Conservation (phyloP, 495 filamentous ascomycete genomes). For the Evernia prunastri region DNA sequence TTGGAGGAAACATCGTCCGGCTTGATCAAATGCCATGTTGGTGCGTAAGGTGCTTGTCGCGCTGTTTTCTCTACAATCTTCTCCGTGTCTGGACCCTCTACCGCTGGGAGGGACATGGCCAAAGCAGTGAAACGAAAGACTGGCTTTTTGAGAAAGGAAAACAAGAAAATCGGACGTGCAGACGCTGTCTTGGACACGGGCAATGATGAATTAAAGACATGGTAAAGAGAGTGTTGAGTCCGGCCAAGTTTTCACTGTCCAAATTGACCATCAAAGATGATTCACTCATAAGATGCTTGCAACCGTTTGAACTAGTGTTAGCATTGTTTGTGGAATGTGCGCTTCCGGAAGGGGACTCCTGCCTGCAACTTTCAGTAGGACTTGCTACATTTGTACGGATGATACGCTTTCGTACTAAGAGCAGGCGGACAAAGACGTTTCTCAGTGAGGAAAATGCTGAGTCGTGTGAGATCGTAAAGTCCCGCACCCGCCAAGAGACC, state of each 20-base stretch:
- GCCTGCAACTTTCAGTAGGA: not conserved
- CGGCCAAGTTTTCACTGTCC: not conserved
- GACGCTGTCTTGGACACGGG: not conserved
- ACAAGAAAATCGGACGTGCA: not conserved
- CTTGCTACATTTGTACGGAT: not conserved
- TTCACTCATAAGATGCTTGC: constrained; percentile 12
- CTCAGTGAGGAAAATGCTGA: too few species aligned
- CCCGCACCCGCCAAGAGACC: too few species aligned
- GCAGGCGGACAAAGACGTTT: too few species aligned
- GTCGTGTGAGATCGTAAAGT: too few species aligned
- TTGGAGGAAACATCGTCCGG: not conserved
- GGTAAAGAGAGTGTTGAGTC: not conserved
- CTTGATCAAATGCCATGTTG: not conserved
- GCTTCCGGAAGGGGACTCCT: constrained; percentile 4
- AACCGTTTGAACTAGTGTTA: not conserved
- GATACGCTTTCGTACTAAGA: not conserved
- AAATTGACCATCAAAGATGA: not conserved
- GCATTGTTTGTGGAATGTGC: constrained; percentile 8
- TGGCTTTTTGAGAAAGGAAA: not conserved
- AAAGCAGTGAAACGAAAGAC: not conserved
- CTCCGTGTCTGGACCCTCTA: not conserved
- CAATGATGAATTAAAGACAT: not conserved
- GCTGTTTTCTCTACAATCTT: not conserved
- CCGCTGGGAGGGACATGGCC: not conserved
- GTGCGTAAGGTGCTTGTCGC: not conserved